Evolutionary conservation across 345 rosid species (phyloP).

Genomic region (Eutrema japonicum): DNA sequence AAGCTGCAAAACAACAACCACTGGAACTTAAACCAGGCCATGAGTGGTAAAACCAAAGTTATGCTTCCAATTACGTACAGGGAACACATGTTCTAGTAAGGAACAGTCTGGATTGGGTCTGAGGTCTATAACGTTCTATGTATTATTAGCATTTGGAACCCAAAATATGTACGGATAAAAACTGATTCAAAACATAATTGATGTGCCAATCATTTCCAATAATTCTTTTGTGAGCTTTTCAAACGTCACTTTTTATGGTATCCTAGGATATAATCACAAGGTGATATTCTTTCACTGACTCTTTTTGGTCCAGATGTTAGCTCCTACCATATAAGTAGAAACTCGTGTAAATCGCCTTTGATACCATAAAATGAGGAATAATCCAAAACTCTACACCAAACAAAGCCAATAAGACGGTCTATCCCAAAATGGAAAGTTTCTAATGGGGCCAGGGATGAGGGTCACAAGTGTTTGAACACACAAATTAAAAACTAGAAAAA

Average conservation of each 20-base stretch:
- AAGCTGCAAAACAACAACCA: constrained; percentile 54
- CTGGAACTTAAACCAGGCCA: constrained; percentile 17
- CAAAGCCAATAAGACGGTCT: not conserved
- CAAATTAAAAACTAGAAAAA: constrained; percentile 13
- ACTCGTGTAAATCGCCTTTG: not conserved
- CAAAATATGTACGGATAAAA: constrained; percentile 5
- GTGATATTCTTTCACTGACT: not conserved
- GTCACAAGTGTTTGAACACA: constrained; percentile 22
- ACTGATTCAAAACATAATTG: constrained; percentile 5
- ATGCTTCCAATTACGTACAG: not conserved
- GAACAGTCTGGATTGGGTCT: not conserved
- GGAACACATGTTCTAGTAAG: not conserved
- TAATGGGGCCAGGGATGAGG: constrained; percentile 8
- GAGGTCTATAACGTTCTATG: constrained; percentile 4
- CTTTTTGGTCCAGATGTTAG: not conserved
- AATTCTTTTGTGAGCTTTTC: not conserved
- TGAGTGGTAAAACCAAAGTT: constrained; percentile 6
- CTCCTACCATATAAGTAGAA: constrained; percentile 4
- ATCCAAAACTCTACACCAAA: constrained; percentile 1
- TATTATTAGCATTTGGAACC: constrained; percentile 2
- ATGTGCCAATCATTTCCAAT: constrained; percentile 7
- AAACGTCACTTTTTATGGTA: not conserved
- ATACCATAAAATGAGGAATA: not conserved
- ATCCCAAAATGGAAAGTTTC: not conserved
- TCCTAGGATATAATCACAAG: too few species aligned